These are phyloP conservation scores for Diospyros lotus DNA, from an alignment of 148 eudicot genomes.

Conservation along the genomic window DNA sequence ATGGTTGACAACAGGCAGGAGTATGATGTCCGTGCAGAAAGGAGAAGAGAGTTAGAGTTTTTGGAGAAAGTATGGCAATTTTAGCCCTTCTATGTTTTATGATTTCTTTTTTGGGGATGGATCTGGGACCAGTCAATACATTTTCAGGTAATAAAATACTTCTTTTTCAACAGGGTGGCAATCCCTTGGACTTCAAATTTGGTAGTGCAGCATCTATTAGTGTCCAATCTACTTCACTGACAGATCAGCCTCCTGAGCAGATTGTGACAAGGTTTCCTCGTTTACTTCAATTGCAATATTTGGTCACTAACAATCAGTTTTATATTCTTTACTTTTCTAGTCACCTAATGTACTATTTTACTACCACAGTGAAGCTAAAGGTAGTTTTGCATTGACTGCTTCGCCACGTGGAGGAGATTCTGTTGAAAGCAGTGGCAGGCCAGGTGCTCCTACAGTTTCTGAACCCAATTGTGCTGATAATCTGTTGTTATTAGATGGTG, in stretches of 20 bases:
- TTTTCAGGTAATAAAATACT: constrained; percentile 2
- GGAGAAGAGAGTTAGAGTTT: constrained; percentile 88
- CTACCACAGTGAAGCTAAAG: constrained; percentile 76
- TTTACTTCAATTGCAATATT: constrained; percentile 3
- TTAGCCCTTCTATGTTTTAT: constrained; percentile 1
- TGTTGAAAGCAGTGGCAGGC: constrained; percentile 88
- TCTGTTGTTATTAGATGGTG: constrained; percentile 69
- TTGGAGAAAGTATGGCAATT: constrained; percentile 74
- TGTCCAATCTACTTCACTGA: constrained; percentile 76
- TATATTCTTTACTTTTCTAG: background rate
- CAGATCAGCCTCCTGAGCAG: constrained; percentile 60
- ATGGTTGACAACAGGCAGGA: constrained; percentile 60
- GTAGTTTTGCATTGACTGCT: constrained; percentile 75
- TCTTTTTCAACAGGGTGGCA: constrained; percentile 65
- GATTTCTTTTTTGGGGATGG: background rate
- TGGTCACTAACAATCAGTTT: constrained; percentile 10
- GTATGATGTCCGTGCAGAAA: constrained; percentile 74
- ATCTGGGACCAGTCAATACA: background rate
- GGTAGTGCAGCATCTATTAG: constrained; percentile 64
- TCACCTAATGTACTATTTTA: constrained; percentile 13
- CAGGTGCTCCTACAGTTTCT: constrained; percentile 48
- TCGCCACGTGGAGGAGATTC: constrained; percentile 95
- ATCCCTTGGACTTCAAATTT: constrained; percentile 83
- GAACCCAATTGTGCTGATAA: constrained; percentile 96
- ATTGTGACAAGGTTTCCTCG: constrained; percentile 49